Percentiles rank a stretch among this genome's conserved stretches.
Conservation (phyloP, 768 basidiomycete genomes). For the Cyclocybe cylindracea region DNA sequence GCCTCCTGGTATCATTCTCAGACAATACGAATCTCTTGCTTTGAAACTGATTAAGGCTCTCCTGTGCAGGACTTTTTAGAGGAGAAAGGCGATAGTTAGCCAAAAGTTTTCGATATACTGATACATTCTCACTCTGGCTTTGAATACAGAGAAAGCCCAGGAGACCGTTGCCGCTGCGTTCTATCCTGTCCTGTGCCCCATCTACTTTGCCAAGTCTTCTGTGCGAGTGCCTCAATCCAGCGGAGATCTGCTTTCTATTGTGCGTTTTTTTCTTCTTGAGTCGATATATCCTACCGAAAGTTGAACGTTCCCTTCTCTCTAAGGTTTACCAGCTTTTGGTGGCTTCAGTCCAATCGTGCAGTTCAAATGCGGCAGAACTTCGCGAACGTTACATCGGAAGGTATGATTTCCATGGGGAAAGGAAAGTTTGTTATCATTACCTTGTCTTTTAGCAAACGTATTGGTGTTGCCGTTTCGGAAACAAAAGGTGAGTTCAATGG, state of each 20-base stretch:
- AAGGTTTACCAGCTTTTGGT: slow-evolving; percentile 57
- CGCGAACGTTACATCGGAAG: slow-evolving; percentile 49
- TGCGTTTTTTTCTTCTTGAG: slow-evolving; percentile 13
- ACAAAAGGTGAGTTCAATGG: slow-evolving; percentile 41
- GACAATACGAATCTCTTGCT: neutral
- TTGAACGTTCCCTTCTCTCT: neutral
- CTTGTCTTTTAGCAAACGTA: slow-evolving; percentile 32
- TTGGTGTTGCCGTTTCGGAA: slow-evolving; percentile 50
- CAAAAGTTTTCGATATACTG: neutral
- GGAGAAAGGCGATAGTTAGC: slow-evolving; percentile 9
- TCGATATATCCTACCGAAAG: slow-evolving; percentile 15
- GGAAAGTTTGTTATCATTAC: neutral
- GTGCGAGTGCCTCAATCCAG: slow-evolving; percentile 5
- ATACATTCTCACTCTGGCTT: slow-evolving; percentile 8
- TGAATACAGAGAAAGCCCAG: slow-evolving; percentile 12
- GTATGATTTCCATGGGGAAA: slow-evolving; percentile 28
- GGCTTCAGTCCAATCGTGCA: slow-evolving; percentile 43
- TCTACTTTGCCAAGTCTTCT: slow-evolving; percentile 14
- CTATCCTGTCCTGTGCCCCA: slow-evolving; percentile 22
- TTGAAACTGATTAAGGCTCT: neutral
- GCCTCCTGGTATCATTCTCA: slow-evolving; percentile 24
- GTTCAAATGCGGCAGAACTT: slow-evolving; percentile 45
- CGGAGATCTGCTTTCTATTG: slow-evolving; percentile 25
- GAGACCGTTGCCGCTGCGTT: slow-evolving; percentile 13
- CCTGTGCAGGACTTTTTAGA: slow-evolving; percentile 25